Conservation (phyloP, 2,329 filamentous ascomycete genomes). For the Clonostachys solani region DNA sequence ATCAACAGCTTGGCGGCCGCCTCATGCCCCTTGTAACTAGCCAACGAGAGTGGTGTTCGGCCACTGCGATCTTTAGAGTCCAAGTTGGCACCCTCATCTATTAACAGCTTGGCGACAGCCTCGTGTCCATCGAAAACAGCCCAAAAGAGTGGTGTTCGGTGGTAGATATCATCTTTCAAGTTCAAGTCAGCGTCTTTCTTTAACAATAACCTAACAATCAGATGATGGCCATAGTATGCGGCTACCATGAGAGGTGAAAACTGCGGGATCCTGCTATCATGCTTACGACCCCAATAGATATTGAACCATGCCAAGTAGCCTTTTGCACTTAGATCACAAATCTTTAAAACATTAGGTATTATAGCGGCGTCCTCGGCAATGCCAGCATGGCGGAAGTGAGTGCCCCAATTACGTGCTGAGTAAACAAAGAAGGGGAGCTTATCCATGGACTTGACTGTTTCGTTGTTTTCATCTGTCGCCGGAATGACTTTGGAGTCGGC, state of each 20-base stretch:
- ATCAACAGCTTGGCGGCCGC: background rate
- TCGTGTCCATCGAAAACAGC: conserved; percentile 1
- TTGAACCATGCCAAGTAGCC: background rate
- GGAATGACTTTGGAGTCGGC: conserved; percentile 4
- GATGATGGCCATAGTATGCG: background rate
- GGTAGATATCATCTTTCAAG: background rate
- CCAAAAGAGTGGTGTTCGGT: background rate
- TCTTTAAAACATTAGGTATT: conserved; percentile 2
- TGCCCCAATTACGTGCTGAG: conserved; percentile 10
- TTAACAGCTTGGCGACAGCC: background rate
- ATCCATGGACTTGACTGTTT: background rate
- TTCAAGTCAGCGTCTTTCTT: background rate
- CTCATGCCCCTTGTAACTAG: background rate
- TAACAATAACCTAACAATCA: background rate
- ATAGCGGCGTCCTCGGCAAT: conserved; percentile 1
- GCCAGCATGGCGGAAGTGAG: conserved; percentile 10
- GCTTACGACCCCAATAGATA: background rate
- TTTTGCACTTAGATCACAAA: conserved; percentile 7
- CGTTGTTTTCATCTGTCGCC: background rate
- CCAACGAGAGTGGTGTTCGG: background rate
- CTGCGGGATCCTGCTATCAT: background rate
- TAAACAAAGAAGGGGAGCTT: conserved; percentile 10
- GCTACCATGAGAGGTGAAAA: conserved; percentile 2
- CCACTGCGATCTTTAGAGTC: background rate
- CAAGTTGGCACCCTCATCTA: background rate